Percentiles rank a stretch among this genome's conserved stretches.
Evolutionary conservation across 1,284 basidiomycete genomes (phyloP).

Genomic region (Grifola frondosa): DNA sequence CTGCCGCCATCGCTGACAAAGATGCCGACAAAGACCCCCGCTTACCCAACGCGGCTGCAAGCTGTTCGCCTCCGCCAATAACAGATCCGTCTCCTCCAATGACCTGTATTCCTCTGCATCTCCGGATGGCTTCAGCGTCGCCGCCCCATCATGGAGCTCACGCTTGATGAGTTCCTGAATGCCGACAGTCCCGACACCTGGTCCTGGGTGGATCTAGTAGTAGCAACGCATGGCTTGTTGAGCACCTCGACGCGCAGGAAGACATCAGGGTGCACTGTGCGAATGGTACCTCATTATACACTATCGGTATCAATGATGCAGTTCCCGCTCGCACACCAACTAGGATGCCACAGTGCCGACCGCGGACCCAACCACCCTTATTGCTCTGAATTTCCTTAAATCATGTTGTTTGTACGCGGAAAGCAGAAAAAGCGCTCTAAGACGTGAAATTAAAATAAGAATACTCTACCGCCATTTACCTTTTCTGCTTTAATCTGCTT

Average conservation of each 20-base stretch:
- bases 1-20: slow-evolving; percentile 18
- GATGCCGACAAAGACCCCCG: slow-evolving; percentile 34
- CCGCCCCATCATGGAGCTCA: slow-evolving; percentile 77
- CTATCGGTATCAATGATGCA: no score
- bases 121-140: slow-evolving; percentile 58
- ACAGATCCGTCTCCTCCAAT: slow-evolving; percentile 18
- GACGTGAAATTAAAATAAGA: no score
- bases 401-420: no score
- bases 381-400: no score
- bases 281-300: no score
- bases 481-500: no score
- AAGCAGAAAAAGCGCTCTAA: no score
- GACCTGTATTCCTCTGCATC: slow-evolving; percentile 27
- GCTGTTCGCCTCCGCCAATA: slow-evolving; percentile 20
- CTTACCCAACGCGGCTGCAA: slow-evolving; percentile 42
- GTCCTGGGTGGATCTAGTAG: slow-evolving; percentile 25
- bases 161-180: slow-evolving; percentile 72
- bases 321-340: no score
- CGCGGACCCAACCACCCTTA: no score
- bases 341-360: no score
- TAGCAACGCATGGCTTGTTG: slow-evolving; percentile 20
- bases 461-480: no score
- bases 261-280: slow-evolving; percentile 37
- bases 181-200: slow-evolving; percentile 37
- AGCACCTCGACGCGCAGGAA: slow-evolving; percentile 26